Evolutionary conservation across 352 stramenopile genomes (phyloP), one percentile per base, ranked within the genome.

Genomic region (Phytopythium aichiense): DNA sequence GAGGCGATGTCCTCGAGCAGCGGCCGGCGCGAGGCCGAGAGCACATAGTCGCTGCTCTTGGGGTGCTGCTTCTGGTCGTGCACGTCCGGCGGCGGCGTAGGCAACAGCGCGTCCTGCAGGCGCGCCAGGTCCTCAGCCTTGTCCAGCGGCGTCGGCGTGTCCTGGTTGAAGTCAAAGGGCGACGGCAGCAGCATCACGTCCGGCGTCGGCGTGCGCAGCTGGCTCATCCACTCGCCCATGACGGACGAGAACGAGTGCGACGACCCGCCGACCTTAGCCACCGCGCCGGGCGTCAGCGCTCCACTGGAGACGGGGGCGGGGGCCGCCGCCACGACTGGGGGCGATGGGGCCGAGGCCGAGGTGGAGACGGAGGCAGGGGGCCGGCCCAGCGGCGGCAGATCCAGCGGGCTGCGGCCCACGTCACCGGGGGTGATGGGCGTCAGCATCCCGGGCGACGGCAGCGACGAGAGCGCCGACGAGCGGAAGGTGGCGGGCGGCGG

Each of bases 181-280:
- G 84, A 94, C 42, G 84, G 84, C 40, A 92, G 64, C 46, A 91
- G 77, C 66, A 81, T 88, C 53, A 94, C 84, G 33, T 94, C 82
- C 0, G 84, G 84, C 45, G 84, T 94, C 20, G 84, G 84, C 23
- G 84, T 92, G 31, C 81, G 76, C 59, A 89, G 57, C 56, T 92
- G 80, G 50, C 72, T 90, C 78, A 92, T 92, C 82, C 82, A 92
- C 62, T 92, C 82, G 49, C 81, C 82, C 82, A 92, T 92, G 30
- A 92, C 78, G 0, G 64, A 62, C 1, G 80, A 88, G 56, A 92
- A 91, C 2, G 68, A 74, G 33, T 38, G 33, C 8, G 49, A 56
- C 7, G 56, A 55, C 0, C 35, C 63, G 3, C 69, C 72, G 25
- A 60, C 64, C 28, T 43, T 62, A 59, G 60, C 72, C 31, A 49